Evolutionary conservation across 805 yeast species (phyloP), one percentile per base, ranked within the genome.

Genomic region (Cyberlindnera amylophila): DNA sequence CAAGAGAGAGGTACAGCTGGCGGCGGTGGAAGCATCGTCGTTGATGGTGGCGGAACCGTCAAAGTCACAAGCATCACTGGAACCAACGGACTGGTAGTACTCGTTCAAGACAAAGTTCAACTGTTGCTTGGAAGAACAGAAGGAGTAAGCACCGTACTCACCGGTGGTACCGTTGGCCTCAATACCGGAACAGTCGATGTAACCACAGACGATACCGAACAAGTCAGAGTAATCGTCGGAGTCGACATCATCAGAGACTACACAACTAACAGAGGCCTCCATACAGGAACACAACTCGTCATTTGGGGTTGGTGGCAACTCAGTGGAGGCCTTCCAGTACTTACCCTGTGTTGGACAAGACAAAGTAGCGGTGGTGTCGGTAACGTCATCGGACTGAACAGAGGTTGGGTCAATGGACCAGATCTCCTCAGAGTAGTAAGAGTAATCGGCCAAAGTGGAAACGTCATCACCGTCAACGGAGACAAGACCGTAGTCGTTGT

Each of bases 281-380:
- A 82, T 69, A 71, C 95, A 85, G 46, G 72, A 67, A 72, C 93
- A 85, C 42, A 75, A 69, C 35, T 61, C 71, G 38, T 72, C 60
- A 56, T 83, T 74, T 51, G 95, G 95, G 40, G 88, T 81, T 64
- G 93, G 95, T 57, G 95, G 95, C 59, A 85, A 71, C 26, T 57
- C 64, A n/a, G 82, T 71, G 26, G 79, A 62, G 42, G 89, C 93
- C 44, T 65, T 64, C 93, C 93, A 85, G 62, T 75, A 55, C 9
- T 62, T 29, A 43, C 67, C 63, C 28, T 69, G 59, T 15, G 85
- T 68, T 50, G 91, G 91, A 62, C 93, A 85, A 28, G 79, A 56
- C 51, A 79, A 62, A 26, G 76, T 65, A 14, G 75, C 69, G 13
- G 75, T 44, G 18, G 69, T 31, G 30, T 78, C 59, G 17, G 73